Evolutionary conservation across 345 rosid genomes (phyloP).

Genomic region (Triadica sebifera): DNA sequence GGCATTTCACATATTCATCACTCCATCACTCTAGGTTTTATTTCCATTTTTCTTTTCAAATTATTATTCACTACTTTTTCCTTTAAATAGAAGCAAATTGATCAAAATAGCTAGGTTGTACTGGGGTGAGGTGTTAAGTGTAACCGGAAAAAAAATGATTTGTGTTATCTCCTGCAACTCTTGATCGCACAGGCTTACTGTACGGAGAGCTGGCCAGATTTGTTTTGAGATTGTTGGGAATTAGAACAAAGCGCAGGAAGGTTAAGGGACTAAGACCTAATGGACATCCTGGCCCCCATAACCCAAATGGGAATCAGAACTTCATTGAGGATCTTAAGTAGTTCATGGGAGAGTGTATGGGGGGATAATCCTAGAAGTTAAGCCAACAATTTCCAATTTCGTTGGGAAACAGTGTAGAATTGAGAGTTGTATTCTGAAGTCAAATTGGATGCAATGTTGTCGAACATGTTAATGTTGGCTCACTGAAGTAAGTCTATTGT

Average conservation of each 20-base stretch:
- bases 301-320: slow-evolving; percentile 54
- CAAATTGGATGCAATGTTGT: slow-evolving; percentile 9
- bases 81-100: background rate
- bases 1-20: slow-evolving; percentile 37
- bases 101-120: background rate
- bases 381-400: background rate
- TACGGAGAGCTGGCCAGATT: slow-evolving; percentile 97
- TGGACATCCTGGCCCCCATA: slow-evolving; percentile 60
- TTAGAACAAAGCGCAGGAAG: slow-evolving; percentile 67
- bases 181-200: slow-evolving; percentile 78
- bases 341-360: slow-evolving; percentile 95
- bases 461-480: background rate
- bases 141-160: slow-evolving; percentile 8
- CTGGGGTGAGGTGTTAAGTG: background rate
- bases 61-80: background rate
- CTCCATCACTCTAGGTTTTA: slow-evolving; percentile 34
- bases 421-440: background rate
- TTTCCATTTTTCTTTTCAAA: background rate
- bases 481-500: background rate
- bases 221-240: slow-evolving; percentile 76
- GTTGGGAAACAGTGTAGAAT: slow-evolving; percentile 3
- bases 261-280: slow-evolving; percentile 61
- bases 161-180: slow-evolving; percentile 49
- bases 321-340: slow-evolving; percentile 67
- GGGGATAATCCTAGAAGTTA: slow-evolving; percentile 39